Evolutionary conservation across 2,329 filamentous ascomycete genomes (phyloP).

Genomic region (Fusarium sp.): DNA sequence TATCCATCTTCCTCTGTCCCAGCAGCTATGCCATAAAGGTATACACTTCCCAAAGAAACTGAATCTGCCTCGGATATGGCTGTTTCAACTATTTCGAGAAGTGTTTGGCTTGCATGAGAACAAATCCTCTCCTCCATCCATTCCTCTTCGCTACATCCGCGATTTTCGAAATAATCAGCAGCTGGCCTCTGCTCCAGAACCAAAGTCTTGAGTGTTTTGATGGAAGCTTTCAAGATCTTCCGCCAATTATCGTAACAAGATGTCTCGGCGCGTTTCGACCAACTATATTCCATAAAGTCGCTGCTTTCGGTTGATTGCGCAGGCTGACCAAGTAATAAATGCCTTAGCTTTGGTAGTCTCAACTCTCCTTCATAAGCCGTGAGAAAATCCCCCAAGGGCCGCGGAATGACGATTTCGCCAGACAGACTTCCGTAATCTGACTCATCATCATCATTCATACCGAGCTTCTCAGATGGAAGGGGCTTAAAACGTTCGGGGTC

Average conservation of each 20-base stretch:
- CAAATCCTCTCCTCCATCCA: not conserved
- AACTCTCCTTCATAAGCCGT: not conserved
- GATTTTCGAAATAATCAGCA: not conserved
- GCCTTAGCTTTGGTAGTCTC: not conserved
- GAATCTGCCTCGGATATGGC: not conserved
- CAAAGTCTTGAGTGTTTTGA: not conserved
- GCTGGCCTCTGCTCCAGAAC: conserved; percentile 16
- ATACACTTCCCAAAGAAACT: not conserved
- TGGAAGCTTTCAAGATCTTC: not conserved
- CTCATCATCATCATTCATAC: not conserved
- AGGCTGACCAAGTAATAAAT: conserved; percentile 1
- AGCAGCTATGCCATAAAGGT: conserved; percentile 16
- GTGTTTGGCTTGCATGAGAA: not conserved
- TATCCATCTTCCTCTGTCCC: accelerated
- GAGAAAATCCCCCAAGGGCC: not conserved
- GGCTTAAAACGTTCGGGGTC: not conserved
- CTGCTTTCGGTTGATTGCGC: not conserved
- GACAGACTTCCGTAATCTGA: conserved; percentile 6
- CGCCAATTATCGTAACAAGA: conserved; percentile 7
- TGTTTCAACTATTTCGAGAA: not conserved
- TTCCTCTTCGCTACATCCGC: not conserved
- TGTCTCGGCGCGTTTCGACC: conserved; percentile 8
- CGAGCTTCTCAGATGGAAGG: conserved; percentile 8
- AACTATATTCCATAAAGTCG: not conserved
- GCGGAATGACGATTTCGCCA: not conserved